Evolutionary conservation across 805 yeast genomes (phyloP).

Genomic region (Cyberlindnera lachancei): DNA sequence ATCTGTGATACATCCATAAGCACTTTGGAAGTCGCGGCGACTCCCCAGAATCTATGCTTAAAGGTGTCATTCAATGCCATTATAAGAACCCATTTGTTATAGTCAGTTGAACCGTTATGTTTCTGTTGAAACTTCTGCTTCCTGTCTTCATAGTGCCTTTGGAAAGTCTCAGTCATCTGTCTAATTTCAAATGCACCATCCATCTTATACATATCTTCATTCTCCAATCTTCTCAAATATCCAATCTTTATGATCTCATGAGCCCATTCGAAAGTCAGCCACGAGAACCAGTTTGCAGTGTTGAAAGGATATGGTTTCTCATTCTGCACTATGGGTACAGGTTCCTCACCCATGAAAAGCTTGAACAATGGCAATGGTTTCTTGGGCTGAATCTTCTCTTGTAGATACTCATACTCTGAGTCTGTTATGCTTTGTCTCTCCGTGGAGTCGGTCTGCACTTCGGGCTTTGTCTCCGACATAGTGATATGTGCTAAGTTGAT

Average conservation of each 20-base stretch:
- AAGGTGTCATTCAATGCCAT: slow-evolving; percentile 31
- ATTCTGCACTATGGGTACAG: slow-evolving; percentile 16
- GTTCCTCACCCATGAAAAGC: slow-evolving; percentile 11
- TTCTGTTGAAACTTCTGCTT: slow-evolving; percentile 17
- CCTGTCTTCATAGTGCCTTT: slow-evolving; percentile 23
- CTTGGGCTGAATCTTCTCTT: slow-evolving; percentile 11
- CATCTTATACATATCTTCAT: slow-evolving; percentile 44
- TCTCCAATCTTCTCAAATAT: slow-evolving; percentile 52
- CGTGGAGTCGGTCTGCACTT: no score
- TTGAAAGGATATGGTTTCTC: slow-evolving; percentile 13
- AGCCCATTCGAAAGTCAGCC: slow-evolving; percentile 18
- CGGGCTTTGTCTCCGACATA: no score
- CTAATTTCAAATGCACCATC: slow-evolving; percentile 30
- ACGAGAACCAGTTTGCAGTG: slow-evolving; percentile 14
- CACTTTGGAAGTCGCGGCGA: slow-evolving; percentile 24
- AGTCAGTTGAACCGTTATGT: slow-evolving; percentile 18
- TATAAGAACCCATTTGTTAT: slow-evolving; percentile 21
- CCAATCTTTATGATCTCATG: slow-evolving; percentile 32
- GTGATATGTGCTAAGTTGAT: no score
- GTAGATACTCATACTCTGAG: slow-evolving; percentile 5
- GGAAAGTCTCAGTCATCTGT: slow-evolving; percentile 30
- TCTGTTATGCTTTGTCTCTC: no score
- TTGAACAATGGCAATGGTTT: slow-evolving; percentile 12
- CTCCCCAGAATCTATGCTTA: slow-evolving; percentile 24
- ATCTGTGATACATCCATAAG: slow-evolving; percentile 32